phyloP scores from a whole-genome alignment of 208 protist species.

The Zelonia costaricensis region DNA sequence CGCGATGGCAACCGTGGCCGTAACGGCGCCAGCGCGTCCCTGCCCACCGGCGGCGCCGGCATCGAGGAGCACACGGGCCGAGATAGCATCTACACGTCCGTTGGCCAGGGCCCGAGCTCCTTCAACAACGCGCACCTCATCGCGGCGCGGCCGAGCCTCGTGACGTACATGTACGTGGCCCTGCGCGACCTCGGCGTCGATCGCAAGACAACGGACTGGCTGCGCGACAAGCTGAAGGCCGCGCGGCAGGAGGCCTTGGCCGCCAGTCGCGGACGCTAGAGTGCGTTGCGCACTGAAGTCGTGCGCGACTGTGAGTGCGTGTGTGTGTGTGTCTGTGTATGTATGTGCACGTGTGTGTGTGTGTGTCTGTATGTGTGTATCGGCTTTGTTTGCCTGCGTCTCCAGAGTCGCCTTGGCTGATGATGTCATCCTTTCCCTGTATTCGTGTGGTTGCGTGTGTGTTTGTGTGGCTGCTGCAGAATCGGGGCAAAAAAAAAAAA shows the following conservation, averaged over 20 bases:
- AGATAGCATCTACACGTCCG: conserved; percentile 46
- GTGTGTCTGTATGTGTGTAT: not conserved
- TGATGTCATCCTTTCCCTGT: no score
- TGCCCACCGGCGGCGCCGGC: not conserved
- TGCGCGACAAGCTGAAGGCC: conserved; percentile 40
- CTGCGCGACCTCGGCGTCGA: conserved; percentile 73
- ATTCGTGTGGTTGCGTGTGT: not conserved
- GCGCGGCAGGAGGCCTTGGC: conserved; percentile 27
- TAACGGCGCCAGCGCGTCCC: not conserved
- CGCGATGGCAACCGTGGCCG: conserved; percentile 4
- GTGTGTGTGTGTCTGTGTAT: not conserved
- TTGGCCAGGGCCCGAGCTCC: conserved; percentile 42
- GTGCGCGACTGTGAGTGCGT: not conserved
- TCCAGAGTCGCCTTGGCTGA: no score
- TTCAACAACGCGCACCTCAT: conserved; percentile 28
- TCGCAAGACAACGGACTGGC: conserved; percentile 48
- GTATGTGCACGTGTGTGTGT: not conserved
- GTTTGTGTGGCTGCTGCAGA: not conserved
- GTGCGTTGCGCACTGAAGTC: not conserved
- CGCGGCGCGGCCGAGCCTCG: conserved; percentile 41
- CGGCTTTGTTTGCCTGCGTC: no score
- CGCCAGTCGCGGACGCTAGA: not conserved
- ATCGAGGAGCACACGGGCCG: conserved; percentile 3
- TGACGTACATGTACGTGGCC: conserved; percentile 65
- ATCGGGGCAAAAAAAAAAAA: no score